phyloP scores from a whole-genome alignment of 2,329 filamentous ascomycete genomes.

The Colletotrichum filicis region DNA sequence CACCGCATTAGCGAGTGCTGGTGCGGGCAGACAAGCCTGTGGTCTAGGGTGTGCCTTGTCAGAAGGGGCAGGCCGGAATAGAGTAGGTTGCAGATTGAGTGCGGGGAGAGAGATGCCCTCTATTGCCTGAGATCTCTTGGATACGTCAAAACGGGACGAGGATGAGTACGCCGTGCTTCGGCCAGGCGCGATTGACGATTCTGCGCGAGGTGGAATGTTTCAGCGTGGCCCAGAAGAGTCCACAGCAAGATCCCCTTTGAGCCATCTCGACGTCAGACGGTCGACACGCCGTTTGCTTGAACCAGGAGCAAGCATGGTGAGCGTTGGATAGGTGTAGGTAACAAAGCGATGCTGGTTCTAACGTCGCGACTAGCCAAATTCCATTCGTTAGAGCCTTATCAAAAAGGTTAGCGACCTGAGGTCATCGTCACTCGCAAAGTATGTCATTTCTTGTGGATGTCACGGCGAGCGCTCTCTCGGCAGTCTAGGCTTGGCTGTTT shows the following conservation, averaged over 20 bases:
- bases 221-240: constrained; percentile 11
- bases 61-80: constrained; percentile 11
- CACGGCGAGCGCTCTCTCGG: background rate
- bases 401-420: background rate
- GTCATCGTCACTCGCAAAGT: background rate
- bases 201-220: background rate
- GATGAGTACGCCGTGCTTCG: background rate
- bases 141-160: background rate
- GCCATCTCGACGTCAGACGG: background rate
- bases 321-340: too few relatives aligned
- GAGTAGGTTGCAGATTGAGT: constrained; percentile 3
- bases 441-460: background rate
- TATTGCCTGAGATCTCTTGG: background rate
- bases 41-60: constrained; percentile 26
- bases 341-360: background rate
- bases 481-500: background rate
- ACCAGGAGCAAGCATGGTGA: background rate
- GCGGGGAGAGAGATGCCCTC: constrained; percentile 26
- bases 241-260: background rate
- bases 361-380: background rate
- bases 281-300: background rate
- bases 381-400: background rate
- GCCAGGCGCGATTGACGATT: background rate
- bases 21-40: background rate
- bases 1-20: background rate